Evolutionary conservation across 169 alveolate species (phyloP).

Genomic region (Theileria parva): DNA sequence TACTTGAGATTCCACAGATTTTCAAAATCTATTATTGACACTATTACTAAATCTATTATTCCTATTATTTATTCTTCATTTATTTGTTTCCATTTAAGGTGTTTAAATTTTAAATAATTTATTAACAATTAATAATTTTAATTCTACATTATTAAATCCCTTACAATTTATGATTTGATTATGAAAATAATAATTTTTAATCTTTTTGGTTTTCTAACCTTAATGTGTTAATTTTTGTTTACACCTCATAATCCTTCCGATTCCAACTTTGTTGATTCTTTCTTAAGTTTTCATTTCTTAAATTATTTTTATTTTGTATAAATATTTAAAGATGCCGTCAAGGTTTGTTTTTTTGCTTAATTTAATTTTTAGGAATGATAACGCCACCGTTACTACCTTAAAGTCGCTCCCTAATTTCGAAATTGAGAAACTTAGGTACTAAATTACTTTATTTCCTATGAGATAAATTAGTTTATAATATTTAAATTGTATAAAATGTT

Average conservation of each 20-base stretch:
- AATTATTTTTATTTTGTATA: background rate
- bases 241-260: background rate
- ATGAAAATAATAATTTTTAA: no score
- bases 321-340: conserved; percentile 3
- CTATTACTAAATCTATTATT: background rate
- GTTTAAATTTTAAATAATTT: background rate
- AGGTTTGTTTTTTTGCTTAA: background rate
- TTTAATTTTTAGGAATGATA: conserved; percentile 34
- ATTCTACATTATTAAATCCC: background rate
- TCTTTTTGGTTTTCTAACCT: background rate
- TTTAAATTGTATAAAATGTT: background rate
- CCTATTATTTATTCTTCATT: background rate
- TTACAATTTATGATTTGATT: no score
- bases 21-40: no score
- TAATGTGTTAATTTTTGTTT: background rate
- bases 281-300: background rate
- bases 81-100: background rate
- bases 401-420: conserved; percentile 65
- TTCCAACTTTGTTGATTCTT: background rate
- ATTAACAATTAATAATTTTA: no score
- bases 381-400: conserved; percentile 59
- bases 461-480: background rate
- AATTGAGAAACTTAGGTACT: conserved; percentile 51
- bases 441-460: background rate
- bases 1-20: background rate